phyloP scores from a whole-genome alignment of 2,329 filamentous ascomycete species.

The Penicillium psychrosexuale region DNA sequence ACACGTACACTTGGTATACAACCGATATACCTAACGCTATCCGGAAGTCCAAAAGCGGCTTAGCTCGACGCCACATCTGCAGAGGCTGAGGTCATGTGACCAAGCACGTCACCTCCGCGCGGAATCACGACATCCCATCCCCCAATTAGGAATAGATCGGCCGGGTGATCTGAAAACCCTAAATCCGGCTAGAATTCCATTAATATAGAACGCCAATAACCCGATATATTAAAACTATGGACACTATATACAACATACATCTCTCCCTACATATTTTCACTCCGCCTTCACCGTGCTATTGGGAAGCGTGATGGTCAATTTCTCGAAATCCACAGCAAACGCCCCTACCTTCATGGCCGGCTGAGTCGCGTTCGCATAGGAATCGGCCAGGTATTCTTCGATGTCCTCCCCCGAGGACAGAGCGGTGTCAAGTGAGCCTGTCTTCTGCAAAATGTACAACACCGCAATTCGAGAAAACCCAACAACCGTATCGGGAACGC shows the following conservation, averaged over 20 bases:
- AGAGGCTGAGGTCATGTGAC: slow-evolving; percentile 16
- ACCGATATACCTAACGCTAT: no score
- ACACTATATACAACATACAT: background rate
- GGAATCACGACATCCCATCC: slow-evolving; percentile 20
- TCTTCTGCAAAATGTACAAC: slow-evolving; percentile 43
- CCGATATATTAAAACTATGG: background rate
- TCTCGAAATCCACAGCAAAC: slow-evolving; percentile 36
- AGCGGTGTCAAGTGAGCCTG: slow-evolving; percentile 30
- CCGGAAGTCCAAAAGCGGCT: background rate
- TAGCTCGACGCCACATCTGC: slow-evolving; percentile 1
- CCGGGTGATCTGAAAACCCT: slow-evolving; percentile 4
- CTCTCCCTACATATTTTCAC: background rate
- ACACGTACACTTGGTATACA: no score
- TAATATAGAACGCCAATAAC: background rate
- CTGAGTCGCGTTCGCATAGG: slow-evolving; percentile 22
- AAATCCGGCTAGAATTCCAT: background rate
- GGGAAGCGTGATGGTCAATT: slow-evolving; percentile 33
- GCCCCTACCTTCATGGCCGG: slow-evolving; percentile 21
- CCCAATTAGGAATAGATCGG: slow-evolving; percentile 3
- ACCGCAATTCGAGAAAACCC: slow-evolving; percentile 38
- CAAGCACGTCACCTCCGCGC: slow-evolving; percentile 24
- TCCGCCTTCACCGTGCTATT: slow-evolving; percentile 26
- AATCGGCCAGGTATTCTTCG: slow-evolving; percentile 30
- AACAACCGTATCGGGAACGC: slow-evolving; percentile 24
- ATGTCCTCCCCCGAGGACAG: slow-evolving; percentile 31